Conservation (phyloP, 345 rosid genomes). For the Pugionium cornutum region DNA sequence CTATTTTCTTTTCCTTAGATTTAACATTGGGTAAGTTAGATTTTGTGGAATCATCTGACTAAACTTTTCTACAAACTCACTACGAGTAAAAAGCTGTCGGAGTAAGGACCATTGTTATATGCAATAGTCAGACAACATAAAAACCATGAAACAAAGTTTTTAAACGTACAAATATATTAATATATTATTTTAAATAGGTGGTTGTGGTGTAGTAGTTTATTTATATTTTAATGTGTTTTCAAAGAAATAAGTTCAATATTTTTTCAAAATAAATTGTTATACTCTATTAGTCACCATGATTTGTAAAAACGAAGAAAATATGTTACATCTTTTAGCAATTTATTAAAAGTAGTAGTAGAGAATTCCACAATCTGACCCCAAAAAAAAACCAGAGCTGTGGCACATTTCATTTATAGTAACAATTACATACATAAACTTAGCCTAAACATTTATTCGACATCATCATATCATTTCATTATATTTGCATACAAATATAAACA, state of each 20-base stretch:
- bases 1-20: background rate
- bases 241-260: no score
- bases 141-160: no score
- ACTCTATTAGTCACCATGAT: no score
- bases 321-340: no score
- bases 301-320: no score
- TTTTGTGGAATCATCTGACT: no score
- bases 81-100: background rate
- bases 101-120: background rate
- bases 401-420: constrained; percentile 12
- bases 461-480: constrained; percentile 15
- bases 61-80: background rate
- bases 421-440: constrained; percentile 15
- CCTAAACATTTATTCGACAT: constrained; percentile 20
- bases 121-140: no score
- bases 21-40: background rate
- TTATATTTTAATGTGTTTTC: no score
- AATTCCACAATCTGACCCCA: constrained; percentile 22
- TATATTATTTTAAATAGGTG: no score
- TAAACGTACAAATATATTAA: no score
- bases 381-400: constrained; percentile 30
- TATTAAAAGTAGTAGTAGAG: background rate
- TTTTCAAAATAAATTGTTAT: no score
- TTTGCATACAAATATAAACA: constrained; percentile 19
- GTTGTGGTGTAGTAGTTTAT: no score